Percentiles rank a stretch among this genome's conserved stretches.
Evolutionary conservation across 2,329 filamentous ascomycete species (phyloP).

Genomic region (Trichoderma aggressivum): DNA sequence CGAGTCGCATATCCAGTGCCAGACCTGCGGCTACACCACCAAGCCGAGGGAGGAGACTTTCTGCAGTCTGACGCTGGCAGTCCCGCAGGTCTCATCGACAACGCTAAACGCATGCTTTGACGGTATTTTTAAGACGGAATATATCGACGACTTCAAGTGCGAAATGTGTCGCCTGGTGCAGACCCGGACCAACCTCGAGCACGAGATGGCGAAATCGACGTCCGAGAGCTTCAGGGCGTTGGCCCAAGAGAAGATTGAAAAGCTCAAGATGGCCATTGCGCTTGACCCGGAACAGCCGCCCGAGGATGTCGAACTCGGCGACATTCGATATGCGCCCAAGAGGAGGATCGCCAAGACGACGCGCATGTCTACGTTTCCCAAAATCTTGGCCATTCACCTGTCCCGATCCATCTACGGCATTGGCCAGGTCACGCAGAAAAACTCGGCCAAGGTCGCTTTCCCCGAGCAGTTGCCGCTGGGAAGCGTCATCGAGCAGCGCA

Average conservation of each 20-base stretch:
- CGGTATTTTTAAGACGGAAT: conserved; percentile 88
- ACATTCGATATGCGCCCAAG: conserved; percentile 70
- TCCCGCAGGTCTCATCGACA: conserved; percentile 78
- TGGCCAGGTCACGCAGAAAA: conserved; percentile 77
- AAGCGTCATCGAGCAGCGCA: conserved; percentile 70
- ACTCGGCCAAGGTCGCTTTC: conserved; percentile 89
- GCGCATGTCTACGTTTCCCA: conserved; percentile 82
- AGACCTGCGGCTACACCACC: conserved; percentile 85
- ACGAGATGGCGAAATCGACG: conserved; percentile 54
- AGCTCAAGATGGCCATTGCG: conserved; percentile 67
- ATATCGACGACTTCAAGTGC: conserved; percentile 96
- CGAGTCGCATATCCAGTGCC: conserved; percentile 93
- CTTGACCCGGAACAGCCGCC: conserved; percentile 77
- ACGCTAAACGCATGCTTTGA: conserved; percentile 88
- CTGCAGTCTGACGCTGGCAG: conserved; percentile 86
- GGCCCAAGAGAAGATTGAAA: conserved; percentile 58
- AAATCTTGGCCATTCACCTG: conserved; percentile 85
- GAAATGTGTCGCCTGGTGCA: conserved; percentile 87
- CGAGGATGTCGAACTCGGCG: conserved; percentile 69
- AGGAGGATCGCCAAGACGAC: conserved; percentile 84
- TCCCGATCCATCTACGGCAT: conserved; percentile 89
- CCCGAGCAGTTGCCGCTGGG: conserved; percentile 83
- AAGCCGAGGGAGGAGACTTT: conserved; percentile 81
- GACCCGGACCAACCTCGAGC: conserved; percentile 62
- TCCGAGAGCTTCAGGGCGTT: conserved; percentile 50